phyloP scores from a whole-genome alignment of 345 rosid species.

The Aethionema arabicum region DNA sequence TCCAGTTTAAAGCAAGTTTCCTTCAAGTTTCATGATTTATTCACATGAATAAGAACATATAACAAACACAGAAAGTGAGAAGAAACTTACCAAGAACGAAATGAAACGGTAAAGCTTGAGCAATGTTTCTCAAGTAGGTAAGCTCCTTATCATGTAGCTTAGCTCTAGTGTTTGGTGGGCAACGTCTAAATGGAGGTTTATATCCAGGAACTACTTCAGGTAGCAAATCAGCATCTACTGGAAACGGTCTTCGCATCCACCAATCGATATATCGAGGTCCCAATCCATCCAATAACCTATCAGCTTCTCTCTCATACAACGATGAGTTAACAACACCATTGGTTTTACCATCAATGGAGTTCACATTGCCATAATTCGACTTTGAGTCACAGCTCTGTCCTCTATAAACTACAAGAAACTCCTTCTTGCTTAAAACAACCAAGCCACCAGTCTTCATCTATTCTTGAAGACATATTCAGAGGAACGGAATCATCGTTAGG shows the following conservation, averaged over 20 bases:
- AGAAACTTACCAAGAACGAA: slow-evolving; percentile 69
- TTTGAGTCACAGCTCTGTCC: slow-evolving; percentile 33
- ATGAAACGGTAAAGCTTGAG: slow-evolving; percentile 71
- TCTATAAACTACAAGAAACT: slow-evolving; percentile 53
- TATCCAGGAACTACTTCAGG: slow-evolving; percentile 67
- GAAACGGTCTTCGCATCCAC: slow-evolving; percentile 94
- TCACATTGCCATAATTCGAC: not conserved
- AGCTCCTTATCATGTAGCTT: slow-evolving; percentile 59
- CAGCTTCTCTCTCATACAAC: slow-evolving; percentile 76
- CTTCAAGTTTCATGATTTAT: not conserved
- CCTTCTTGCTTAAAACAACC: slow-evolving; percentile 76
- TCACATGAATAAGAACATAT: not conserved
- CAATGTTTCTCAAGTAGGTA: slow-evolving; percentile 71
- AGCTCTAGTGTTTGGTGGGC: slow-evolving; percentile 55
- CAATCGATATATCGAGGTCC: slow-evolving; percentile 87
- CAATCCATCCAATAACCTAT: slow-evolving; percentile 76
- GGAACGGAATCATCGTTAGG: not conserved
- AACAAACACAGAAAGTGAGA: slow-evolving; percentile 14
- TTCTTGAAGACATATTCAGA: slow-evolving; percentile 22
- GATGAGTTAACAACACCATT: slow-evolving; percentile 43
- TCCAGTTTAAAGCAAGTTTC: not conserved
- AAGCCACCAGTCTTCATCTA: slow-evolving; percentile 88
- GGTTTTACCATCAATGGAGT: not conserved
- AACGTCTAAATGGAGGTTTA: slow-evolving; percentile 61
- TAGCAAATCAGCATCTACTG: slow-evolving; percentile 83